phyloP scores from a whole-genome alignment of 2,329 filamentous ascomycete species.

The Nemania sp. region DNA sequence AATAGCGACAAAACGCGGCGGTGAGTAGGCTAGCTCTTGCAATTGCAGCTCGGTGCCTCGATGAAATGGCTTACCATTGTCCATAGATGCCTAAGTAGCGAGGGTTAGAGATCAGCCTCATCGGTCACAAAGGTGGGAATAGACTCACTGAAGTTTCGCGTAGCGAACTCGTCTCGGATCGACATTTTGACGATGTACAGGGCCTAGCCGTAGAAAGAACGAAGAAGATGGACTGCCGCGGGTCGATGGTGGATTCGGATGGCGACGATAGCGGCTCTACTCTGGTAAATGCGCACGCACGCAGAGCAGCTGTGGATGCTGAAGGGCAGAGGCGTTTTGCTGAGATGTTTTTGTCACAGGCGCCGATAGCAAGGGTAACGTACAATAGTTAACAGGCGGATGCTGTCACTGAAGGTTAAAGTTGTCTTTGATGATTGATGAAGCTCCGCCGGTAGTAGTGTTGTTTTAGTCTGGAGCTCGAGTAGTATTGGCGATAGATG shows the following conservation, averaged over 20 bases:
- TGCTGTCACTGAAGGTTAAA: not conserved
- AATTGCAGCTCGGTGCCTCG: not conserved
- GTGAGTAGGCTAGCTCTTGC: constrained; percentile 1
- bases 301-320: not conserved
- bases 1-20: not conserved
- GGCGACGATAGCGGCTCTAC: not conserved
- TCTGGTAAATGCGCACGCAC: constrained; percentile 1
- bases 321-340: not conserved
- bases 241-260: not conserved
- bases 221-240: not conserved
- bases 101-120: constrained; percentile 39
- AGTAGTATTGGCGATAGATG: constrained; percentile 4
- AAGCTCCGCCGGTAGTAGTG: constrained; percentile 13
- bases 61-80: constrained; percentile 64
- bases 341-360: not conserved
- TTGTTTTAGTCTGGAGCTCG: constrained; percentile 6
- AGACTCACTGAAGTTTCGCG: constrained; percentile 72
- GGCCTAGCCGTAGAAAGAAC: not conserved
- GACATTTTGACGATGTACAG: constrained; percentile 58
- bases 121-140: constrained; percentile 21
- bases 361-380: not conserved
- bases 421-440: constrained; percentile 14
- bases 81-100: constrained; percentile 66
- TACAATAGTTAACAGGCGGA: not conserved
- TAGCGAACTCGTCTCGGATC: constrained; percentile 72